phyloP scores from a whole-genome alignment of 2,329 filamentous ascomycete species.

The Chrysoporthe austroafricana region DNA sequence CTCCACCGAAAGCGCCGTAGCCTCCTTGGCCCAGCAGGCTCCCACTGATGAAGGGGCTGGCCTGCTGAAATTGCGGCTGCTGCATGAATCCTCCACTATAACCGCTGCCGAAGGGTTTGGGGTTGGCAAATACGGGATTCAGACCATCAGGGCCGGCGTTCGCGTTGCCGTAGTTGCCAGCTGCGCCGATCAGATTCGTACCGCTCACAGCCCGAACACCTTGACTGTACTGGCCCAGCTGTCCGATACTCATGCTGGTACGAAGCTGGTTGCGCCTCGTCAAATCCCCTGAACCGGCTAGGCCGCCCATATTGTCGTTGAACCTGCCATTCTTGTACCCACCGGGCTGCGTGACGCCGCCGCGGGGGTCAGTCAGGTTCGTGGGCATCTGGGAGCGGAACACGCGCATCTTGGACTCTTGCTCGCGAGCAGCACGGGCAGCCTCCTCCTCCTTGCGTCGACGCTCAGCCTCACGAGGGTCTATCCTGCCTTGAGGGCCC shows the following conservation, averaged over 20 bases:
- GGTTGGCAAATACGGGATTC: slow-evolving; percentile 24
- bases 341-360: slow-evolving; percentile 41
- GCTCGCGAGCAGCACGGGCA: slow-evolving; percentile 44
- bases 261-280: slow-evolving; percentile 26
- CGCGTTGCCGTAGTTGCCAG: slow-evolving; percentile 25
- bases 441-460: slow-evolving; percentile 47
- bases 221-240: slow-evolving; percentile 21
- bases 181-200: slow-evolving; percentile 26
- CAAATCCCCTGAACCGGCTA: slow-evolving; percentile 27
- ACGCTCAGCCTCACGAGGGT: slow-evolving; percentile 48
- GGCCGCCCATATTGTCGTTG: slow-evolving; percentile 53
- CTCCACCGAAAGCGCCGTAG: slow-evolving; percentile 21
- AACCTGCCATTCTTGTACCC: slow-evolving; percentile 58
- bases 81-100: slow-evolving; percentile 27
- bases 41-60: slow-evolving; percentile 24
- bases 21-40: slow-evolving; percentile 22
- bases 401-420: slow-evolving; percentile 53
- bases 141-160: slow-evolving; percentile 21
- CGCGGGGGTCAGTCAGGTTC: slow-evolving; percentile 39
- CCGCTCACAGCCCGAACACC: slow-evolving; percentile 13
- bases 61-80: slow-evolving; percentile 21
- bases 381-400: slow-evolving; percentile 55
- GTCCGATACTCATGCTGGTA: slow-evolving; percentile 32
- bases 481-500: slow-evolving; percentile 32
- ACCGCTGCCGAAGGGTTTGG: slow-evolving; percentile 23